phyloP scores from a whole-genome alignment of 2,329 filamentous ascomycete genomes.

The Esteya vermicola region DNA sequence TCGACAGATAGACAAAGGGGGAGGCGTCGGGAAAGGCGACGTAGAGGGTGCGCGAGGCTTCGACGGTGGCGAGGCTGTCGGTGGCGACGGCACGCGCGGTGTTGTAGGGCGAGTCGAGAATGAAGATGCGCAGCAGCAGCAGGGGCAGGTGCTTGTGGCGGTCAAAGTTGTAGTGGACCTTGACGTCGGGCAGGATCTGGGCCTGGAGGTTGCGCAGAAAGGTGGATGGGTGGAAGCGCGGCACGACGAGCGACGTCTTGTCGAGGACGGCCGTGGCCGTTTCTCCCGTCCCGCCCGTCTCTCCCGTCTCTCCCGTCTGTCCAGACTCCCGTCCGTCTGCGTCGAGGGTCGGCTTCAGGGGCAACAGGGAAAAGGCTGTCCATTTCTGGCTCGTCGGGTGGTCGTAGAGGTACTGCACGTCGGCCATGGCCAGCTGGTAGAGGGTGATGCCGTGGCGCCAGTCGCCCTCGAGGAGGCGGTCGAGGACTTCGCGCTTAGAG shows the following conservation, averaged over 20 bases:
- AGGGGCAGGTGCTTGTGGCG: conserved; percentile 56
- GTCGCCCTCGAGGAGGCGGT: conserved; percentile 52
- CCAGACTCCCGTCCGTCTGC: no score
- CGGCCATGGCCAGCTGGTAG: conserved; percentile 56
- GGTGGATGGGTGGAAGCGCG: conserved; percentile 65
- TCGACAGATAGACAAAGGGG: conserved; percentile 57
- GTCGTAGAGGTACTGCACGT: conserved; percentile 51
- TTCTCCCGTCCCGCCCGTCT: neutral
- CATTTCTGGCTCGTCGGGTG: conserved; percentile 50
- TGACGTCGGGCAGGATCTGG: conserved; percentile 63
- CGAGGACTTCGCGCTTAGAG: conserved; percentile 48
- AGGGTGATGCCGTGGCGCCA: conserved; percentile 51
- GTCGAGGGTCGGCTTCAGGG: conserved; percentile 25
- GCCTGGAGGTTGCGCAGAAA: conserved; percentile 65
- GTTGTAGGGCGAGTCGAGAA: conserved; percentile 70
- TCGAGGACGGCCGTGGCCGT: conserved; percentile 26
- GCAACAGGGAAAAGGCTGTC: conserved; percentile 46
- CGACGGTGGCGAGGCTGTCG: conserved; percentile 27
- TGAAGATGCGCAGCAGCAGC: conserved; percentile 62
- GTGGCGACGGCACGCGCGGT: conserved; percentile 33
- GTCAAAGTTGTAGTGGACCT: conserved; percentile 70
- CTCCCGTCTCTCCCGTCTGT: no score
- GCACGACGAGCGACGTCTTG: conserved; percentile 34
- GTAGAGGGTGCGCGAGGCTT: conserved; percentile 59
- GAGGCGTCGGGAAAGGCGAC: conserved; percentile 72